phyloP scores from a whole-genome alignment of 805 yeast genomes.

The Komagataella pastoris region DNA sequence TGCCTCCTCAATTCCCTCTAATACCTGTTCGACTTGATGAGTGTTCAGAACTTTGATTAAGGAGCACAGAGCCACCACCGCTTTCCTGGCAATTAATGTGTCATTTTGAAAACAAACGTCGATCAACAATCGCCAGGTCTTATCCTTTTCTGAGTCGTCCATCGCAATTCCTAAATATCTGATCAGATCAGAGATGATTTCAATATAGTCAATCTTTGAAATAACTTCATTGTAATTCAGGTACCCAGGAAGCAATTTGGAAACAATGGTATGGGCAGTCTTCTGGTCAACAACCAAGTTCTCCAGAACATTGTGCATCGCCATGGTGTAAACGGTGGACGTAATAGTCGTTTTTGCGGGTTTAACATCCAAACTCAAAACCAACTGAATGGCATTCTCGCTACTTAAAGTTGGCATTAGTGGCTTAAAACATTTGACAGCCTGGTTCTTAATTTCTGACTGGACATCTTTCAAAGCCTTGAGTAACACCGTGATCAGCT shows the following conservation, averaged over 20 bases:
- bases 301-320: conserved; percentile 29
- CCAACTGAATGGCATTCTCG: conserved; percentile 17
- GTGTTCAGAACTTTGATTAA: conserved; percentile 15
- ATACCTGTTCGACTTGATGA: conserved; percentile 10
- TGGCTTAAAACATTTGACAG: conserved; percentile 32
- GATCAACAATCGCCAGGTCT: conserved; percentile 16
- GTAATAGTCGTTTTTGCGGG: conserved; percentile 21
- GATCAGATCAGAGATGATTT: conserved; percentile 43
- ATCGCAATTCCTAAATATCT: conserved; percentile 25
- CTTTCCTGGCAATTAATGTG: conserved; percentile 30
- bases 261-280: conserved; percentile 16
- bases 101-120: conserved; percentile 23
- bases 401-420: conserved; percentile 23
- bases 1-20: background rate
- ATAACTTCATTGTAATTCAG: conserved; percentile 13
- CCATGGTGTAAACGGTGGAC: conserved; percentile 39
- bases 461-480: conserved; percentile 38
- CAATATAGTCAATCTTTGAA: conserved; percentile 40
- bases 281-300: conserved; percentile 13
- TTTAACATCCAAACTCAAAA: conserved; percentile 11
- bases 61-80: conserved; percentile 24
- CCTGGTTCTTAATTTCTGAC: conserved; percentile 64
- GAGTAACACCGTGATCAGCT: conserved; percentile 3
- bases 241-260: conserved; percentile 23
- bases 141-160: conserved; percentile 9